Evolutionary conservation across 2,329 filamentous ascomycete genomes (phyloP).

Genomic region (Aspergillus tubingensis): DNA sequence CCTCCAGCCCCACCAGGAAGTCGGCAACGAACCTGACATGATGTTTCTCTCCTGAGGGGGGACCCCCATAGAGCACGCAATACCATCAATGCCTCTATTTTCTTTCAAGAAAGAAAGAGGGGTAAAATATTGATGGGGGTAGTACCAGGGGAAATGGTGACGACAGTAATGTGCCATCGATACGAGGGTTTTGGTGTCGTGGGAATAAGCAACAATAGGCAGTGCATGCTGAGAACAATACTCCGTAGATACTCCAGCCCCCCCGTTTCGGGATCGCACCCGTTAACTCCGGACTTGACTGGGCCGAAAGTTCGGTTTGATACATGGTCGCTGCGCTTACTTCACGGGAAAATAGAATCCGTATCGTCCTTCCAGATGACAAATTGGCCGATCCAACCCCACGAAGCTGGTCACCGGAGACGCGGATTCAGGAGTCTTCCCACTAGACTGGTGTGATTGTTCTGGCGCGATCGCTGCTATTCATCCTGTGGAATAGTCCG

Average conservation of each 20-base stretch:
- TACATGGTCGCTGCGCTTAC: conserved; percentile 17
- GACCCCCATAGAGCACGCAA: neutral
- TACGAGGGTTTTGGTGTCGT: neutral
- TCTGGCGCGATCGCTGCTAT: conserved; percentile 18
- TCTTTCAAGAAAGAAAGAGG: neutral
- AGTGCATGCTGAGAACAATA: neutral
- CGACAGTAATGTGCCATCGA: neutral
- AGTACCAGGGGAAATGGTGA: neutral
- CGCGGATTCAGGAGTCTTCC: conserved; percentile 13
- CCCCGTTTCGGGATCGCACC: conserved; percentile 9
- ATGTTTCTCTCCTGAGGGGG: conserved; percentile 8
- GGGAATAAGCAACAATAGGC: neutral
- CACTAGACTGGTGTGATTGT: conserved; percentile 12
- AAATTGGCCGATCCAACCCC: conserved; percentile 39
- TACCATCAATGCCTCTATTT: neutral
- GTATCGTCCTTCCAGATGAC: conserved; percentile 32
- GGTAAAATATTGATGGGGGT: neutral
- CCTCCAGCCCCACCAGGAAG: conserved; percentile 29
- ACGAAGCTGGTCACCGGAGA: conserved; percentile 35
- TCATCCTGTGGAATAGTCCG: conserved; percentile 16
- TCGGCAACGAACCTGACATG: conserved; percentile 26
- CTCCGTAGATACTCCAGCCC: conserved; percentile 7
- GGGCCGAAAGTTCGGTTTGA: conserved; percentile 21
- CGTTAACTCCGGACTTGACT: conserved; percentile 25
- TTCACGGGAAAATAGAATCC: conserved; percentile 41